Conservation (phyloP, 1,284 basidiomycete genomes). For the Inonotus hispidus region DNA sequence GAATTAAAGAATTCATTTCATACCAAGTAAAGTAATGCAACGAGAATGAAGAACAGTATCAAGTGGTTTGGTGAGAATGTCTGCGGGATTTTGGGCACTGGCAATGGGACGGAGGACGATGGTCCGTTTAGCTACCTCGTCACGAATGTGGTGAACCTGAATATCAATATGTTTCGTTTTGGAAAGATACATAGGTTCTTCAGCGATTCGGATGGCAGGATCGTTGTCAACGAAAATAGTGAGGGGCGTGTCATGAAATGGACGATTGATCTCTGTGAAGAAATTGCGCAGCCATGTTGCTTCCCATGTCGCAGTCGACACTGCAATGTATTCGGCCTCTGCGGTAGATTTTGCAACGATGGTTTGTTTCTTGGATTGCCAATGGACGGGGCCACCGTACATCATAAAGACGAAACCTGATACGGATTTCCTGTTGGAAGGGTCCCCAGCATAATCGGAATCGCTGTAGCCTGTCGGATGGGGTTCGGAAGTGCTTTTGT, state of each 20-base stretch:
- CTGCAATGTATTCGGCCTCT: constrained; percentile 27
- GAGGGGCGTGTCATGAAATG: neutral
- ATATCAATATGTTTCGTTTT: constrained; percentile 41
- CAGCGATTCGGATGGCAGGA: constrained; percentile 29
- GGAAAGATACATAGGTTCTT: constrained; percentile 29
- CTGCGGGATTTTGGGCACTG: constrained; percentile 1
- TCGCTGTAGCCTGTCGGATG: constrained; percentile 23
- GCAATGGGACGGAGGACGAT: neutral
- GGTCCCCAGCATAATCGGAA: constrained; percentile 27
- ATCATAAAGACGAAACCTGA: constrained; percentile 25
- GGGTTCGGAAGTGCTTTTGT: constrained; percentile 9
- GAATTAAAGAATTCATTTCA: no score
- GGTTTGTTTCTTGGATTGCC: no score
- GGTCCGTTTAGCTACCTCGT: constrained; percentile 18
- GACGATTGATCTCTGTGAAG: neutral
- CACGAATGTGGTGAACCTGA: constrained; percentile 35
- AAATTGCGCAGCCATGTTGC: constrained; percentile 17
- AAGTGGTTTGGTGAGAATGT: constrained; percentile 10
- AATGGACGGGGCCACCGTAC: constrained; percentile 21
- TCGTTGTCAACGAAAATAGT: constrained; percentile 6
- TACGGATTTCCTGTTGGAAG: constrained; percentile 21
- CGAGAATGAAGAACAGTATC: neutral
- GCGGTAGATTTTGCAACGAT: constrained; percentile 24
- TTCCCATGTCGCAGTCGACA: constrained; percentile 22
- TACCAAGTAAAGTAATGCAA: neutral